A percentile compares a stretch with the other conserved stretches of the same genome.
phyloP scores from a whole-genome alignment of 306 rosid genomes.

The Trifolium repens region DNA sequence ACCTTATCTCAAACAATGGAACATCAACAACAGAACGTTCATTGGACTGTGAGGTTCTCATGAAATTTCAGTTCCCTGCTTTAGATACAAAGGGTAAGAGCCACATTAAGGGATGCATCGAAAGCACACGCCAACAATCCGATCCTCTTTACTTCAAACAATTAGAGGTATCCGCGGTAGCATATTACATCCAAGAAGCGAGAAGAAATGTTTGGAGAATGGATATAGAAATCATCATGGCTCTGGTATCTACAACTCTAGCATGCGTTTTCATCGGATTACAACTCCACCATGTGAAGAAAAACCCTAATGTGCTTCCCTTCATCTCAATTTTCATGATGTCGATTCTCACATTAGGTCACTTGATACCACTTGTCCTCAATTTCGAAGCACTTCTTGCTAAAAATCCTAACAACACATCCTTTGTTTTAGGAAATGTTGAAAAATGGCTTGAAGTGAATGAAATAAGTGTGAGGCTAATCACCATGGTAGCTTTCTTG shows the following conservation, averaged over 20 bases:
- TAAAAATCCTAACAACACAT: constrained; percentile 11
- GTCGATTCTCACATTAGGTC: constrained; percentile 51
- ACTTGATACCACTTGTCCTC: constrained; percentile 59
- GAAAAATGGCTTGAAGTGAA: constrained; percentile 58
- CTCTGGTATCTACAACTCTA: constrained; percentile 59
- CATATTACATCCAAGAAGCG: background rate
- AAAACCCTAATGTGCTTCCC: constrained; percentile 56
- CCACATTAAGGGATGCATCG: constrained; percentile 51
- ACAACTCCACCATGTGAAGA: constrained; percentile 66
- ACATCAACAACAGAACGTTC: constrained; percentile 13
- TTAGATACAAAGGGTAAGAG: constrained; percentile 9
- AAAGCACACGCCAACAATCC: constrained; percentile 51
- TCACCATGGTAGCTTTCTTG: constrained; percentile 61
- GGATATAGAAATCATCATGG: constrained; percentile 60
- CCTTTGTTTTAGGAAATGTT: constrained; percentile 31
- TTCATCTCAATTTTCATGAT: constrained; percentile 64
- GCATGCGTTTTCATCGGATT: constrained; percentile 57
- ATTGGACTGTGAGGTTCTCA: constrained; percentile 57
- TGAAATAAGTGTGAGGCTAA: constrained; percentile 54
- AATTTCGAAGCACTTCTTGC: constrained; percentile 65
- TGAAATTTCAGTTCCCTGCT: constrained; percentile 62
- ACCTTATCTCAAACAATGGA: constrained; percentile 13
- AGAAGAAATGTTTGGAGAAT: constrained; percentile 49
- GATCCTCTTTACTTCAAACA: constrained; percentile 58
- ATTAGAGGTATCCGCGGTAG: constrained; percentile 42